Evolutionary conservation across 106 monocot genomes (phyloP), one percentile per base, ranked within the genome.

Genomic region (Acanthochlamys bracteata): DNA sequence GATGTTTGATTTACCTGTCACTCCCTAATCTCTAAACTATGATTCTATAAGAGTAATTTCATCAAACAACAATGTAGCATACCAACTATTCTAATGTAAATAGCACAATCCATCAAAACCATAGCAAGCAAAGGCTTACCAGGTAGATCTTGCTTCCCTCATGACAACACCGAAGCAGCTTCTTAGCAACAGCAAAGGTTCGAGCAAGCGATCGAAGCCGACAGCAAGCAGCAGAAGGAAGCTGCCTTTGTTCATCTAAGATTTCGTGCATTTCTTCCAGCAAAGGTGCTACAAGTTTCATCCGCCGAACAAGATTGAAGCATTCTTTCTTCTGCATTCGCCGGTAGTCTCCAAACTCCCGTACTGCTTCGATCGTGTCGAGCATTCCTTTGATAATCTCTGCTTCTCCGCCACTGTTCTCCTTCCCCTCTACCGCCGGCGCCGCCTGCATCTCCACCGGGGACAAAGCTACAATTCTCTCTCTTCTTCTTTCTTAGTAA

Each of bases 81-180:
- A n/a, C n/a, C n/a, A n/a, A n/a, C n/a, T n/a, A n/a, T n/a, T n/a
- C n/a, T n/a, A n/a, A n/a, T n/a, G n/a, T n/a, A n/a, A n/a, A n/a
- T n/a, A n/a, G n/a, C n/a, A n/a, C n/a, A n/a, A n/a, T n/a, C n/a
- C n/a, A n/a, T n/a, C n/a, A n/a, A n/a, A n/a, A n/a, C n/a, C n/a
- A n/a, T n/a, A n/a, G n/a, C n/a, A n/a, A n/a, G n/a, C n/a, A n/a
- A n/a, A n/a, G n/a, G n/a, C 53, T 24, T 17, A 82, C 82, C 70
- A 82, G 57, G 57, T 63, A 74, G 54, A 82, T 82, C 70, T 82
- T 82, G 77, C 82, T 82, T 22, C 82, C 77, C 23, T 82, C 73
- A 24, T 77, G 57, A 46, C 77, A 82, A 41, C 54, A 74, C 41
- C 77, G 41, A 4, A 82, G 73, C 26, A 82, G 57, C 57, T 66